Percentiles rank a stretch among this genome's conserved stretches.
These are phyloP conservation scores for Pelargonium citronellum DNA, from an alignment of 441 rosid genomes.

Conservation along the genomic window DNA sequence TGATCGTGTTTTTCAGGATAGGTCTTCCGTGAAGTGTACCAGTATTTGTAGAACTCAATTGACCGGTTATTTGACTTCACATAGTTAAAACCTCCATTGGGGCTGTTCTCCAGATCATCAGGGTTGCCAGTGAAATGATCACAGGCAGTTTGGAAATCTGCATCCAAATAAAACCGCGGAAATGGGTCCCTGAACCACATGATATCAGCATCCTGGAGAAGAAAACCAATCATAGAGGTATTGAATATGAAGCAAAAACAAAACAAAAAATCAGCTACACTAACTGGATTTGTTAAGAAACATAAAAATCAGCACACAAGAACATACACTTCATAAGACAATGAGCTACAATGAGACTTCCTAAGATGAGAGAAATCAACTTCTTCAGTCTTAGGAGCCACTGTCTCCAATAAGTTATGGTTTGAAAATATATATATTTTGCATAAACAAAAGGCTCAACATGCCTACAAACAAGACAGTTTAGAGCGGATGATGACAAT, in stretches of 20 bases:
- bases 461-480: too few species aligned
- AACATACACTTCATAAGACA: background rate
- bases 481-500: too few species aligned
- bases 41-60: constrained; percentile 73
- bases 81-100: constrained; percentile 75
- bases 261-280: background rate
- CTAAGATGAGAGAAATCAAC: background rate
- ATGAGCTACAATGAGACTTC: background rate
- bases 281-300: background rate
- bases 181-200: constrained; percentile 95
- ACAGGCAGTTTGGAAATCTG: constrained; percentile 87
- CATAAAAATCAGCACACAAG: background rate
- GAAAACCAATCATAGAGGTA: constrained; percentile 11
- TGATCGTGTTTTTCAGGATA: constrained; percentile 71
- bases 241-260: constrained; percentile 12
- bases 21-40: constrained; percentile 56
- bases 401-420: too few species aligned
- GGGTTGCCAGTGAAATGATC: constrained; percentile 61
- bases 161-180: constrained; percentile 59
- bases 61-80: constrained; percentile 72
- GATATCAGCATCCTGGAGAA: constrained; percentile 79
- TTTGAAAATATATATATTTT: too few species aligned
- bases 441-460: too few species aligned
- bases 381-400: too few species aligned
- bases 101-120: constrained; percentile 47